A percentile compares a stretch with the other conserved stretches of the same genome.
phyloP scores from a whole-genome alignment of 352 stramenopile species.

The Pythium dissotocum region DNA sequence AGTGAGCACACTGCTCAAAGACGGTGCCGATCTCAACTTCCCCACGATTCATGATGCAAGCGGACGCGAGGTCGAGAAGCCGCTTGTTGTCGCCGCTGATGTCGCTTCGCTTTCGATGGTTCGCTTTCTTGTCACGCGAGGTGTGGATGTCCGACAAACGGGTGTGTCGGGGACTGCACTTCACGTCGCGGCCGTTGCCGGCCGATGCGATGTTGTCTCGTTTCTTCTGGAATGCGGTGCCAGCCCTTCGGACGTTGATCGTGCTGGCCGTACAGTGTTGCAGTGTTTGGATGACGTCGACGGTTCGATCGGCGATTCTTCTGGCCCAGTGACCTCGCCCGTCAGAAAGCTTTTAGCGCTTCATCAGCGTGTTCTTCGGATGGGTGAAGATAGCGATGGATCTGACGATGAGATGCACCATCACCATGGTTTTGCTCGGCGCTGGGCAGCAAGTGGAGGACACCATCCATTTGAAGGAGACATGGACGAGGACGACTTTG shows the following conservation, averaged over 20 bases:
- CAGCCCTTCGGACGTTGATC: conserved; percentile 51
- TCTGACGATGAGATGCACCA: conserved; percentile 40
- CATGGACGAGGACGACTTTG: conserved; percentile 50
- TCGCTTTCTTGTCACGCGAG: conserved; percentile 73
- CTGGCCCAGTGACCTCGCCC: conserved; percentile 30
- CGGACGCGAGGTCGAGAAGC: conserved; percentile 64
- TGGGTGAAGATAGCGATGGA: conserved; percentile 49
- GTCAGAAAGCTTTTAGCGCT: conserved; percentile 61
- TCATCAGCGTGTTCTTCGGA: conserved; percentile 33
- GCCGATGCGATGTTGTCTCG: conserved; percentile 73
- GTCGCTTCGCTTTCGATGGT: conserved; percentile 71
- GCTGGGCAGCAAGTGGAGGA: conserved; percentile 28
- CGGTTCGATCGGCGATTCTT: background rate
- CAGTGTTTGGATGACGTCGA: conserved; percentile 37
- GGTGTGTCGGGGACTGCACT: conserved; percentile 58
- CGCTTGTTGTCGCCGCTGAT: conserved; percentile 63
- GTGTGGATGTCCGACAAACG: conserved; percentile 64
- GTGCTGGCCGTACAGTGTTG: conserved; percentile 52
- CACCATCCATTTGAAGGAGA: conserved; percentile 52
- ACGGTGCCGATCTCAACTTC: conserved; percentile 76
- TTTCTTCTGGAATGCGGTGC: conserved; percentile 80
- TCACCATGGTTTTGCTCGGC: background rate
- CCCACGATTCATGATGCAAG: conserved; percentile 43
- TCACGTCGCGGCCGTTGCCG: conserved; percentile 55
- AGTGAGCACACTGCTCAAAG: conserved; percentile 71